Percentiles rank a stretch among this genome's conserved stretches.
Evolutionary conservation across 805 yeast genomes (phyloP).

Genomic region (Teunomyces stri): DNA sequence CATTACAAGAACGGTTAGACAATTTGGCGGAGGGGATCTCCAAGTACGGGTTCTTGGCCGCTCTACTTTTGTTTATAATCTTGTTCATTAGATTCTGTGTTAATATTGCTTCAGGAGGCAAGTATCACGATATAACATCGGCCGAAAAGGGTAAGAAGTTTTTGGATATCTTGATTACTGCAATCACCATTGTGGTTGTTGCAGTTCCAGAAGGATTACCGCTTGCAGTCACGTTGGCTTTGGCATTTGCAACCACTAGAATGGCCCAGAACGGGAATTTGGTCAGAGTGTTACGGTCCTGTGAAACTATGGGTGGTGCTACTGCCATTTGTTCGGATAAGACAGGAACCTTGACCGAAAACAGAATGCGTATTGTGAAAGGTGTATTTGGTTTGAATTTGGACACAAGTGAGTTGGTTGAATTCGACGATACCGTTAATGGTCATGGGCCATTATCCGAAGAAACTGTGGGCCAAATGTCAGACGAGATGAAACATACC

Average conservation of each 20-base stretch:
- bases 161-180: constrained; percentile 81
- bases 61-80: constrained; percentile 75
- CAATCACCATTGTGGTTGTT: constrained; percentile 90
- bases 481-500: constrained; percentile 19
- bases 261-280: constrained; percentile 96
- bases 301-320: constrained; percentile 99
- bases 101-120: constrained; percentile 52
- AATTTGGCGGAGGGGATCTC: constrained; percentile 89
- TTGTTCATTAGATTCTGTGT: constrained; percentile 74
- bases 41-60: constrained; percentile 88
- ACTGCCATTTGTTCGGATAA: constrained; percentile 96
- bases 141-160: constrained; percentile 83
- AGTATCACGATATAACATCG: constrained; percentile 43
- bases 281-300: constrained; percentile 88
- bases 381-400: constrained; percentile 59
- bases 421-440: constrained; percentile 48
- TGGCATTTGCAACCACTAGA: constrained; percentile 97
- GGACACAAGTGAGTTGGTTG: constrained; percentile 17
- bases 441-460: constrained; percentile 22
- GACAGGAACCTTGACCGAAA: constrained; percentile 95
- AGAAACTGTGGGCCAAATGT: constrained; percentile 18
- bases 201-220: constrained; percentile 99
- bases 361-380: constrained; percentile 84
- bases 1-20: constrained; percentile 79
- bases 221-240: constrained; percentile 90